Evolutionary conservation across 305 asterid genomes (phyloP), one percentile per base, ranked within the genome.

Genomic region (Ilex paraguariensis): DNA sequence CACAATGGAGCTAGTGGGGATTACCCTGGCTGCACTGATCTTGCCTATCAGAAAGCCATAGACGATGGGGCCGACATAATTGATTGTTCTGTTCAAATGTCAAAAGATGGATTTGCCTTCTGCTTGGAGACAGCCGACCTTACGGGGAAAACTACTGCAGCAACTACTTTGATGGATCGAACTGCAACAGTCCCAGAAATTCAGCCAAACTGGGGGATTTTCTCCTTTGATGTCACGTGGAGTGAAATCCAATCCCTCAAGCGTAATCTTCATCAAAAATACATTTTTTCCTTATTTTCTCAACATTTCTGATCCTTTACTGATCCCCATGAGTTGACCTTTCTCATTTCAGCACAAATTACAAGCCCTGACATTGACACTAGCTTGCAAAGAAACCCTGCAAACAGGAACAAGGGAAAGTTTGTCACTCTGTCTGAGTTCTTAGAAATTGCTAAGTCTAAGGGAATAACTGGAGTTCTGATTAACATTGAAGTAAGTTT

Each of bases 1-100:
- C 88, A 91, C 63, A 85, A 87, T 17, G 99, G 99, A 69, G 97
- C 95, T 7, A 90, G 96, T 62, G 97, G 96, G 44, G 99, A 90
- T 67, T 86, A 58, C 73, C 95, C 99, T 0, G 97, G 95, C 30
- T 72, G 90, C 14, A 77, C 83, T 46, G 95, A 93, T 84, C 84
- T 90, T 36, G 99, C 99, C 46, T 93, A 83, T 69, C 85, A 87
- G 67, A 93, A 86, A 71, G 99, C 99, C 33, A 80, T 93, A 58
- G 87, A 82, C 0, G 95, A 93, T 40, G 95, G 99, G 2, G 84
- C 86, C 42, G 99, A 93, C 73, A 81, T 90, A 59, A 86, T 93
- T 7, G 99, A 93, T 64, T 93, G 99, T 63, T 77, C 87, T 0
- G 99, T 90, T 65, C 99, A 90, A 78, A 54, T 93, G 85, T 72